Percentiles rank a stretch among this genome's conserved stretches.
phyloP scores from a whole-genome alignment of 2,329 filamentous ascomycete species.

The Torrubiella hemipterigena region DNA sequence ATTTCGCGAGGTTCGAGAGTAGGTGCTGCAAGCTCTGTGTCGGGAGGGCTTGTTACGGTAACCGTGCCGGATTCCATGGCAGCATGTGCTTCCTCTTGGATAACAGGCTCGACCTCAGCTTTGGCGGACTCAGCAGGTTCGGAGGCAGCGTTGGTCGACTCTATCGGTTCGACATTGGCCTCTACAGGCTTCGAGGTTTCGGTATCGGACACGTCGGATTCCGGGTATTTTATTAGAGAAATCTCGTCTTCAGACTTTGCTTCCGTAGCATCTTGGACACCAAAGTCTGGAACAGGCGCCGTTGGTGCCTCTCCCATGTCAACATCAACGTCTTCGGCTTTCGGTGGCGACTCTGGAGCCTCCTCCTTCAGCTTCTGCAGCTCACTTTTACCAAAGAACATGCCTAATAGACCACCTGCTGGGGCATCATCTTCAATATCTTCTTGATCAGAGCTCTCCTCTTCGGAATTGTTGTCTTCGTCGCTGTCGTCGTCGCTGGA shows the following conservation, averaged over 20 bases:
- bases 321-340: conserved; percentile 2
- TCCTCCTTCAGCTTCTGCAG: conserved; percentile 38
- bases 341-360: conserved; percentile 10
- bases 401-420: conserved; percentile 37
- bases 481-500: conserved; percentile 38
- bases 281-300: background rate
- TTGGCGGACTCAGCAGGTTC: no score
- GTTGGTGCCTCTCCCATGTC: conserved; percentile 2
- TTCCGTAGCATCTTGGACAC: conserved; percentile 1
- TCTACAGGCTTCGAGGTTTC: conserved; percentile 23
- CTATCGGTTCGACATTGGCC: no score
- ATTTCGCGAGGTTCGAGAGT: no score
- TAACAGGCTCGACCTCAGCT: no score
- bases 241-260: conserved; percentile 14
- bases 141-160: no score
- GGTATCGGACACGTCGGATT: no score
- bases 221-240: no score
- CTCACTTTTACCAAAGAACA: conserved; percentile 49
- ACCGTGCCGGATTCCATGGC: no score
- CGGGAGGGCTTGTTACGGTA: no score
- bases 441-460: conserved; percentile 24
- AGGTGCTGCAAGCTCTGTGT: no score
- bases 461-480: conserved; percentile 31
- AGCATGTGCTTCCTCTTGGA: no score
- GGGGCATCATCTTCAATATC: conserved; percentile 33